phyloP scores from a whole-genome alignment of 208 protist species.

The Acanthamoeba castellanii region DNA sequence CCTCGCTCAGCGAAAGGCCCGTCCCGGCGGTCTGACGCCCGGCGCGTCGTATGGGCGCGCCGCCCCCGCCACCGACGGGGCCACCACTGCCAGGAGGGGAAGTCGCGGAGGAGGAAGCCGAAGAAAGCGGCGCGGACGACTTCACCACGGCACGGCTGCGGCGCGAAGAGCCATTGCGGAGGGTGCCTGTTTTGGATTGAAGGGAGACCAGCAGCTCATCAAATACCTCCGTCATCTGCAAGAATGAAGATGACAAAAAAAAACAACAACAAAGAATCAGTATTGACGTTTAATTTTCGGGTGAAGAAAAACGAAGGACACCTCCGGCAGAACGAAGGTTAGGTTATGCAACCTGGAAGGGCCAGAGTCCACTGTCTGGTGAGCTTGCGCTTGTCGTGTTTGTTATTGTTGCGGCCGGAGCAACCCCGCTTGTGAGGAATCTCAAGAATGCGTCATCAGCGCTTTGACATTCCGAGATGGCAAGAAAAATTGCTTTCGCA shows the following conservation, averaged over 20 bases:
- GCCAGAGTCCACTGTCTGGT: no score
- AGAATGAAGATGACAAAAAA: neutral
- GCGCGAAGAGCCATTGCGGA: neutral
- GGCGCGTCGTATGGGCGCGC: neutral
- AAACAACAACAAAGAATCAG: neutral
- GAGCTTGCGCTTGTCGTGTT: no score
- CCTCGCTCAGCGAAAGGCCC: neutral
- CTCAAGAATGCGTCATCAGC: no score
- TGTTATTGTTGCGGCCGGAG: no score
- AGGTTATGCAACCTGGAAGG: no score
- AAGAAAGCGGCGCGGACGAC: neutral
- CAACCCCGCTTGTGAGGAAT: no score
- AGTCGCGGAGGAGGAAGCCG: neutral
- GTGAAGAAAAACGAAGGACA: no score
- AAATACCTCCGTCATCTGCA: neutral
- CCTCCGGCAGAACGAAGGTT: no score
- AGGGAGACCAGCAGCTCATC: constrained; percentile 18
- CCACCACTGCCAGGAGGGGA: neutral
- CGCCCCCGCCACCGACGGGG: neutral
- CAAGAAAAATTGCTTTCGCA: no score
- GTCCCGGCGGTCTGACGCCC: neutral
- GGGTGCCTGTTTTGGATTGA: neutral
- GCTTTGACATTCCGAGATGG: no score
- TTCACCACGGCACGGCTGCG: neutral
- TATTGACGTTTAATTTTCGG: no score